phyloP scores from a whole-genome alignment of 129 eudicot genomes.

The Ambrosia trifida region DNA sequence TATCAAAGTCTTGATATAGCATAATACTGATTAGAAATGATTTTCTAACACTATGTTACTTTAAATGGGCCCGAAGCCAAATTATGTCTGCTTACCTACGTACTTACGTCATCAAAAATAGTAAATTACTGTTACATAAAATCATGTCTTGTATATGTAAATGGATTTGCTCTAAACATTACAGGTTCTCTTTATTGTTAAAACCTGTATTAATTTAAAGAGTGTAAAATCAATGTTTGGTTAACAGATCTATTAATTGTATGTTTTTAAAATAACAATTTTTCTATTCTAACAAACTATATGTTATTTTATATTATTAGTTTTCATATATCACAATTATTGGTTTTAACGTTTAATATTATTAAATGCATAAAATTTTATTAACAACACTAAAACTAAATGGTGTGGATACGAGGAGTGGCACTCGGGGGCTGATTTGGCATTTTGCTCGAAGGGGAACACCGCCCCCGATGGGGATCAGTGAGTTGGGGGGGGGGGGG shows the following conservation, averaged over 20 bases:
- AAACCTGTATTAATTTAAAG: background rate
- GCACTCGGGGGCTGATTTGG: too few relatives aligned
- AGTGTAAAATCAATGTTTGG: background rate
- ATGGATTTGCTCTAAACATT: background rate
- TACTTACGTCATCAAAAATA: constrained; percentile 20
- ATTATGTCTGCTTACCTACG: constrained; percentile 19
- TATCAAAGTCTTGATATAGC: constrained; percentile 15
- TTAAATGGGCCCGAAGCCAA: constrained; percentile 25
- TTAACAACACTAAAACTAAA: too few relatives aligned
- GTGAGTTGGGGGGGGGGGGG: too few relatives aligned
- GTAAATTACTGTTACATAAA: too few relatives aligned
- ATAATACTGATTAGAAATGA: constrained; percentile 17
- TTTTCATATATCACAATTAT: too few relatives aligned
- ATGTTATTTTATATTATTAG: background rate
- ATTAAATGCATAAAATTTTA: too few relatives aligned
- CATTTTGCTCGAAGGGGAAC: too few relatives aligned
- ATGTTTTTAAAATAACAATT: background rate
- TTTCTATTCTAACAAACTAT: background rate
- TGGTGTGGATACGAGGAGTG: too few relatives aligned
- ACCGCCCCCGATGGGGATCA: too few relatives aligned
- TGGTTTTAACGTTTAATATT: background rate
- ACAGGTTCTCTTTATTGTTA: background rate
- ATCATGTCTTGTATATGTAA: too few relatives aligned
- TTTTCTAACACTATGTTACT: constrained; percentile 12
- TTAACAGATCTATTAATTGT: background rate